Base-by-base conservation (phyloP, 1,139 yeast genomes). In the Kodamaea derodonti region DNA sequence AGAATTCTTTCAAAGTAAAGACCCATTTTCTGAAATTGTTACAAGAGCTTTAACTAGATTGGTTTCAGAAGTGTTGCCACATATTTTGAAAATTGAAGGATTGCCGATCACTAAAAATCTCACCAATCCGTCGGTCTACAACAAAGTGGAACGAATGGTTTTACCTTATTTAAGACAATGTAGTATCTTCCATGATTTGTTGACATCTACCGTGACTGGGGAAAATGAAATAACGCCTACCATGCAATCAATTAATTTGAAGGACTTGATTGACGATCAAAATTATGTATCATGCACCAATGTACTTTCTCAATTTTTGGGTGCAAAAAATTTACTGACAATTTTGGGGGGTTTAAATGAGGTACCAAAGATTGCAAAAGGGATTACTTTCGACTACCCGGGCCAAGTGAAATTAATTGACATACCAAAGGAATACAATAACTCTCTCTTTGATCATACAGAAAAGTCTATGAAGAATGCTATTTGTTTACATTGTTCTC, bases 371-470 rank as follows among this genome's bases (percentile, higher is more conserved):
- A 24, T 24, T 13, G 14, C 7, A 24, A 13, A 24, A 7, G 26
- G 14, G 7, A 24, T 7, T 24, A 14, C 17, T 7, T 45, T 67
- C 17, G 67, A 61, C 11, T 69, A 51, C 37, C 73, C 74, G 1
- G 70, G 69, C 4, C 52, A 56, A 2, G 56, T 68, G 2, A 64
- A 64, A 40, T 60, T 73, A n/a, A 55, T 65, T 14, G 59, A 56
- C 15, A 45, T 69, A 23, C 74, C 75, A 0, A 48, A 55, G 6
- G 69, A 62, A 39, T 65, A 56, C 41, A 54, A 52, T 37, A 41
- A 51, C 3, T 54, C 68, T 36, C 43, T 61, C 3, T 48, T 61
- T 18, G 60, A 60, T 31, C 47, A 50, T 14, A 44, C 40, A 14
- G 39, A 40, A 17, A 52, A 54, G 7, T 36, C 46, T 2, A 52